Conservation (phyloP, 352 stramenopile genomes). For the Pythium sukuiense region DNA sequence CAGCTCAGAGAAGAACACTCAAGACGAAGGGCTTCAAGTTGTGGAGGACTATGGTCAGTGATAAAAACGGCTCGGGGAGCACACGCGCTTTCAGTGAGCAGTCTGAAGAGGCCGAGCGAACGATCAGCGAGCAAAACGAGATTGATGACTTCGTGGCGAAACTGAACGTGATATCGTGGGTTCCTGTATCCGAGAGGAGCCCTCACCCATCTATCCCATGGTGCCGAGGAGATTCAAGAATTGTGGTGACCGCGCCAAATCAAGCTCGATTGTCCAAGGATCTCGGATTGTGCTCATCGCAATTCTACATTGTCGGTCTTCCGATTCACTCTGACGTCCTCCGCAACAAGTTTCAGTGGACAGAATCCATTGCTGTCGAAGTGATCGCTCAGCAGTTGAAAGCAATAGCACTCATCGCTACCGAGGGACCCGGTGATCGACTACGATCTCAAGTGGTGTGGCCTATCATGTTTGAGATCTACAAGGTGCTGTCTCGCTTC, state of each 20-base stretch:
- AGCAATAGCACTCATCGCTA: slow-evolving; percentile 34
- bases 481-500: slow-evolving; percentile 54
- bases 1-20: slow-evolving; percentile 39
- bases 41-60: slow-evolving; percentile 45
- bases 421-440: slow-evolving; percentile 25
- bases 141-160: slow-evolving; percentile 69
- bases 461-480: slow-evolving; percentile 61
- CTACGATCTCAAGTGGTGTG: slow-evolving; percentile 35
- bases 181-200: slow-evolving; percentile 48
- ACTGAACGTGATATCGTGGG: slow-evolving; percentile 54
- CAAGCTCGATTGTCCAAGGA: slow-evolving; percentile 28
- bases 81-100: slow-evolving; percentile 3
- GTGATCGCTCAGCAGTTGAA: slow-evolving; percentile 54
- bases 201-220: slow-evolving; percentile 41
- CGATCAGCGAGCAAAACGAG: slow-evolving; percentile 39
- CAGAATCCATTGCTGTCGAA: slow-evolving; percentile 34
- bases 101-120: slow-evolving; percentile 35
- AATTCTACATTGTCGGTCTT: slow-evolving; percentile 60
- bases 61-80: slow-evolving; percentile 22
- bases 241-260: slow-evolving; percentile 50
- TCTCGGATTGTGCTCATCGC: slow-evolving; percentile 61
- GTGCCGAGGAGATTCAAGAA: slow-evolving; percentile 32
- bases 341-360: slow-evolving; percentile 47
- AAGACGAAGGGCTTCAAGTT: slow-evolving; percentile 59
- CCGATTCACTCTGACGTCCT: slow-evolving; percentile 43